Base-by-base conservation (phyloP, 768 basidiomycete genomes). In the Pholiota conissans region DNA sequence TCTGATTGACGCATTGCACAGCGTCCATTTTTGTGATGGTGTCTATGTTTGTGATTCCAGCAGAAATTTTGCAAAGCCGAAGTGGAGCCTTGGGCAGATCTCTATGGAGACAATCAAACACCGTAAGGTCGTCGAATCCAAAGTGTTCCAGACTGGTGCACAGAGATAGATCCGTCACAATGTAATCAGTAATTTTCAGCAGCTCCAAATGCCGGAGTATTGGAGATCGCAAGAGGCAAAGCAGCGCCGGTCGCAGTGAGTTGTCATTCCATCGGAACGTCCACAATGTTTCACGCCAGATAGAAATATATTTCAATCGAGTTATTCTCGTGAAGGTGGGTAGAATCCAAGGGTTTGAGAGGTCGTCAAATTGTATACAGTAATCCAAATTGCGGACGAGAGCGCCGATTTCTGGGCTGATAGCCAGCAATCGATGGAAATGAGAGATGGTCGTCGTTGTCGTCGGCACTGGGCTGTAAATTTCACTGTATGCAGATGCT, bases 211-310 rank as follows among this genome's bases (percentile, higher is more conserved):
- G 34, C 1, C 20, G 48, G 16, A 60, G 55, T n/a, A 55, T 56
- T 16, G 59, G 59, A 47, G 52, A 49, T n/a, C 39, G 55, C 6
- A 60, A 29, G 0, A 60, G 50, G 32, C 49, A 40, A 29, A 56
- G 59, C 26, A 60, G 39, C 6, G 49, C 50, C 7, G 55, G 55
- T 24, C 59, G 55, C 9, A 60, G 20, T 20, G 45, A 22, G 32
- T 56, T 52, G 11, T 52, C 26, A 14, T 39, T 52, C 59, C 59
- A 60, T 49, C 49, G 37, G 49, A 56, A 24, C 22, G 16, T 48
- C 10, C 18, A 18, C 7, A 4, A 14, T n/a, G 11, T 18, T 16
- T 6, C 16, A 39, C 20, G 3, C 14, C 29, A 34, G 11, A 58
- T n/a, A 10, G 28, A 24, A 8, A 58, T 27, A 18, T 14, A 53